Evolutionary conservation across 2,329 filamentous ascomycete species (phyloP).

Genomic region (Ophiosphaerella korrae): DNA sequence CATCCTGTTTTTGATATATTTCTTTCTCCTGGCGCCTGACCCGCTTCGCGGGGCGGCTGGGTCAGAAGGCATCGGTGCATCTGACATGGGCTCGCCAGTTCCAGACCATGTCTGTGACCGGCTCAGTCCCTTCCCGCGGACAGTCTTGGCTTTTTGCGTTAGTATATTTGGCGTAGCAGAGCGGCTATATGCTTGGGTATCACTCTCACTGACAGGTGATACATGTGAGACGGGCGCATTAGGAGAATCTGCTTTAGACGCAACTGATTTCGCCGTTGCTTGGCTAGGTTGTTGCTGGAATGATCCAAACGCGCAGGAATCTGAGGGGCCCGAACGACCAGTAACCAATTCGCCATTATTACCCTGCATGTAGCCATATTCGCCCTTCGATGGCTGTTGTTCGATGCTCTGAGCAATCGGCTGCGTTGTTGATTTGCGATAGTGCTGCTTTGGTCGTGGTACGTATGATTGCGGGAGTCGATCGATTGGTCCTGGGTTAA

Average conservation of each 20-base stretch:
- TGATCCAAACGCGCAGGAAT: slow-evolving; percentile 7
- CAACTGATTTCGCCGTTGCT: slow-evolving; percentile 6
- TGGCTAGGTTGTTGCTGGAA: slow-evolving; percentile 3
- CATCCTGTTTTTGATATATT: slow-evolving; percentile 63
- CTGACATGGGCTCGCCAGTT: slow-evolving; percentile 39
- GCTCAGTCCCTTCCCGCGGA: slow-evolving; percentile 37
- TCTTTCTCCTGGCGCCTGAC: slow-evolving; percentile 68
- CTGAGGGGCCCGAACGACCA: background rate
- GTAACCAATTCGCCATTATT: slow-evolving; percentile 4
- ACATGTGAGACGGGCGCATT: slow-evolving; percentile 21
- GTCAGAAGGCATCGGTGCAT: slow-evolving; percentile 33
- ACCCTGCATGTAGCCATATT: slow-evolving; percentile 7
- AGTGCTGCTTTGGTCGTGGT: slow-evolving; percentile 23
- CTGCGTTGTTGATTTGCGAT: slow-evolving; percentile 16
- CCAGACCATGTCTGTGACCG: slow-evolving; percentile 48
- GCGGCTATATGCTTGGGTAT: slow-evolving; percentile 26
- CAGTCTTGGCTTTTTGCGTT: slow-evolving; percentile 15
- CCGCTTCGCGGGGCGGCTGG: slow-evolving; percentile 47
- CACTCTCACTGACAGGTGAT: slow-evolving; percentile 25
- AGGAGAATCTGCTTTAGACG: slow-evolving; percentile 24
- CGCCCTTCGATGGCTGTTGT: slow-evolving; percentile 15
- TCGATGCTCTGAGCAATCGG: slow-evolving; percentile 30
- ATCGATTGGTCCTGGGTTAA: slow-evolving; percentile 34
- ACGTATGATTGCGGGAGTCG: slow-evolving; percentile 34
- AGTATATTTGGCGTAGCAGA: slow-evolving; percentile 30